Base-by-base conservation (phyloP, 805 yeast species). In the Ogataea pini region DNA sequence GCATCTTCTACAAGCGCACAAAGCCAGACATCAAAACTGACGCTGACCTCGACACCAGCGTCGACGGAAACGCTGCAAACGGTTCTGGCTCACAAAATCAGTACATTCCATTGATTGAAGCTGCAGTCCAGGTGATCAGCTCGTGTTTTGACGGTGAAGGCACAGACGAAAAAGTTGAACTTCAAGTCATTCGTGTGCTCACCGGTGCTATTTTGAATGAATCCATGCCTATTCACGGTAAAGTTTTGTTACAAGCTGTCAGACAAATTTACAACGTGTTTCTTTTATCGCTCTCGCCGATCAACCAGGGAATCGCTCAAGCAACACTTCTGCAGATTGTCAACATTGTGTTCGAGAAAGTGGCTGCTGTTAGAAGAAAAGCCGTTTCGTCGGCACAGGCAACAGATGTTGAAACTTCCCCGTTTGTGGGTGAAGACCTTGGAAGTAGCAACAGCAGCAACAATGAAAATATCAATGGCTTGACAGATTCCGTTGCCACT, bases 241-340 rank as follows among this genome's bases (percentile, higher is more conserved):
- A 90, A 7, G 81, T 91, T 1, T 72, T 94, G 44, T 72, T 94
- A 52, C 89, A 87, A 62, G 97, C 98, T 0, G 85, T 95, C 31
- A 80, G 98, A 66, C 96, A 89, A 61, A 89, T 92, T 22, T 94
- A 94, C 71, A 91, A 90, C 64, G 87, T 95, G 22, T 95, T 92
- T 61, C 85, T 94, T 36, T 77, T 89, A 47, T 89, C 97, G 0
- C 73, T 86, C 50, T 82, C 86, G 16, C 82, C 92, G 3, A 73
- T 86, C 20, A 92, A 90, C 63, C 99, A 94, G 69, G 87, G 90
- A 1, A 83, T 91, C 50, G 98, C 99, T 0, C 98, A 95, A 71
- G 98, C 96, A 1, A 86, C 94, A 7, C 75, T 94, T 55, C 88
- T 95, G 2, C 99, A 94, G 69, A 86, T 92, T 60, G 89, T 94